These are phyloP conservation scores for Acanthamoeba lenticulata DNA, from an alignment of 208 protist genomes.

Conservation along the genomic window DNA sequence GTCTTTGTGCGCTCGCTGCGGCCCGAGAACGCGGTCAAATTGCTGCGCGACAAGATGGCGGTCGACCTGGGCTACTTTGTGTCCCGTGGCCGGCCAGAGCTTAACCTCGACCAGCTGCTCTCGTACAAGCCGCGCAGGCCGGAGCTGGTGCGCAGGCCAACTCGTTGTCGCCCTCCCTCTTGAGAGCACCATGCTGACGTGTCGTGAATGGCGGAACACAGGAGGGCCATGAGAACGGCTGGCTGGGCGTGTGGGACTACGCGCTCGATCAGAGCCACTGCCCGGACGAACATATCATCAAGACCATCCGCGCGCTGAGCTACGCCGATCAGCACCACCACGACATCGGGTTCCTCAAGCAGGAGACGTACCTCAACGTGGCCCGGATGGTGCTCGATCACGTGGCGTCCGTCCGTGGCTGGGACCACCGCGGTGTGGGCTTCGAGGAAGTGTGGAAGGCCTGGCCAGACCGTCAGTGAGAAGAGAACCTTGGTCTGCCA, in stretches of 20 bases:
- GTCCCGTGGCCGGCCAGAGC: neutral
- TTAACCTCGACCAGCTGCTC: slow-evolving; percentile 21
- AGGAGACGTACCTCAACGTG: too few relatives aligned
- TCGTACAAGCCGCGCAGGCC: neutral
- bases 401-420: neutral
- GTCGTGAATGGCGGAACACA: neutral
- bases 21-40: neutral
- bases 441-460: neutral
- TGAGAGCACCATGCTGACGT: too few relatives aligned
- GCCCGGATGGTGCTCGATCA: neutral
- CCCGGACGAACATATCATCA: slow-evolving; percentile 5
- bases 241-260: neutral
- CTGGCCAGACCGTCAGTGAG: too few relatives aligned
- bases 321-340: slow-evolving; percentile 39
- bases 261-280: neutral
- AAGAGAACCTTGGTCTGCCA: too few relatives aligned
- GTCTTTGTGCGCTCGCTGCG: neutral
- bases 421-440: neutral
- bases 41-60: slow-evolving; percentile 4
- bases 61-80: slow-evolving; percentile 20
- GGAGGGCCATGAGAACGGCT: neutral
- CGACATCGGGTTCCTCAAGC: neutral
- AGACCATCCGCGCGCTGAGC: slow-evolving; percentile 6
- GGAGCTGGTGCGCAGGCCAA: neutral
- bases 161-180: too few relatives aligned